Percentiles rank a stretch among this genome's conserved stretches.
These are phyloP conservation scores for Ascochyta clinopodiicola DNA, from an alignment of 2,329 filamentous ascomycete species.

Conservation along the genomic window DNA sequence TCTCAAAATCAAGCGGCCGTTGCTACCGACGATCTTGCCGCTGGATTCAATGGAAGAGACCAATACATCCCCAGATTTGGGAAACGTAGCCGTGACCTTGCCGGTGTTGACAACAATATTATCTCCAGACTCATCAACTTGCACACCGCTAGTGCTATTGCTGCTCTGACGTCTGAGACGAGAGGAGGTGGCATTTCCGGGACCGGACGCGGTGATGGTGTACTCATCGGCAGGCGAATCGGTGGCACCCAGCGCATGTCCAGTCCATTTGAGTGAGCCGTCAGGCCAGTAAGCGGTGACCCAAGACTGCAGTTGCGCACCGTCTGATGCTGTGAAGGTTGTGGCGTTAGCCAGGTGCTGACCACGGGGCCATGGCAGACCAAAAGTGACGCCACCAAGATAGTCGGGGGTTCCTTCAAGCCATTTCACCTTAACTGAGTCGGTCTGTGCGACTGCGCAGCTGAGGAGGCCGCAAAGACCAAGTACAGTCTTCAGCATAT, in stretches of 20 bases:
- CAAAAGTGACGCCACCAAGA: constrained; percentile 47
- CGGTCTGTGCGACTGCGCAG: constrained; percentile 22
- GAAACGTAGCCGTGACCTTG: constrained; percentile 43
- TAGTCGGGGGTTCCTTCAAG: constrained; percentile 36
- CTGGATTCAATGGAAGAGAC: constrained; percentile 39
- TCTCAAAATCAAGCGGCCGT: constrained; percentile 57
- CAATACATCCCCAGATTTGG: constrained; percentile 40
- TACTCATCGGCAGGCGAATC: constrained; percentile 53
- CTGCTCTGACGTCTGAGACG: constrained; percentile 21
- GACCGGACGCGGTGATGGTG: constrained; percentile 47
- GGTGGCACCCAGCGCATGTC: constrained; percentile 60
- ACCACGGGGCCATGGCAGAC: constrained; percentile 49
- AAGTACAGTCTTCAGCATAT: constrained; percentile 23
- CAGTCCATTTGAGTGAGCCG: constrained; percentile 68
- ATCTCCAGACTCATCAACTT: constrained; percentile 31
- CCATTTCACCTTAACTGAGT: constrained; percentile 41
- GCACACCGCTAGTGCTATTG: constrained; percentile 29
- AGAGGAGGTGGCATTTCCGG: constrained; percentile 23
- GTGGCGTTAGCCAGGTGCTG: constrained; percentile 48
- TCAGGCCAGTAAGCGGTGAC: constrained; percentile 66
- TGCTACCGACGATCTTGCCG: constrained; percentile 52
- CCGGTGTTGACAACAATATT: constrained; percentile 41
- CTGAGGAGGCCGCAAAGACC: constrained; percentile 25
- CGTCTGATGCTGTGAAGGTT: constrained; percentile 40
- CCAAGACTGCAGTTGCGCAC: constrained; percentile 59